Evolutionary conservation across 108 stramenopile species (phyloP).

Genomic region (Skeletonema potamos): DNA sequence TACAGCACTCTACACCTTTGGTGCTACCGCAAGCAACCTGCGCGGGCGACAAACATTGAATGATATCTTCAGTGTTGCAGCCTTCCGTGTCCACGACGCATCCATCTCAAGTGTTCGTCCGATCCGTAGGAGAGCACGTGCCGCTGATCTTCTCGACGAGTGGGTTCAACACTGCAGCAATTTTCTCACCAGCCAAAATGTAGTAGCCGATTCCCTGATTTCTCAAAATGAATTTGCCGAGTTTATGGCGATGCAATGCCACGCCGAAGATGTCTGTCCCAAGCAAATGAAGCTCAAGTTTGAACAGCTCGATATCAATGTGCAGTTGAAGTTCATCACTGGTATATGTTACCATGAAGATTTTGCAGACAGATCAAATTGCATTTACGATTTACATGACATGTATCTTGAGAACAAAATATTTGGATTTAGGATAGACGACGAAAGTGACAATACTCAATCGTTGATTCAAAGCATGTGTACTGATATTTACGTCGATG

Average conservation of each 20-base stretch:
- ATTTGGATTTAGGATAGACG: constrained; percentile 12
- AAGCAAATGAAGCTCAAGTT: constrained; percentile 1
- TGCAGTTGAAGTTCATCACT: constrained; percentile 24
- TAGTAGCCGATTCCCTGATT: constrained; percentile 22
- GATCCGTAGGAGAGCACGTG: neutral
- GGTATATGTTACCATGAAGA: constrained; percentile 25
- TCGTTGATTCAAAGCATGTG: constrained; percentile 15
- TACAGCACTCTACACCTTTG: neutral
- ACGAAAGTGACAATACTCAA: neutral
- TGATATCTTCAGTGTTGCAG: neutral
- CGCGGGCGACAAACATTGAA: neutral
- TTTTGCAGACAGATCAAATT: constrained; percentile 2
- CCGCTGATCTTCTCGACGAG: neutral
- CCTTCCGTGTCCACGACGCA: neutral
- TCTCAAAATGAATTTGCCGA: constrained; percentile 23
- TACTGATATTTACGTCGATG: constrained; percentile 11
- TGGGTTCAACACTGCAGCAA: neutral
- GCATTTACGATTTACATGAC: constrained; percentile 20
- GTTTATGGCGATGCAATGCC: constrained; percentile 15
- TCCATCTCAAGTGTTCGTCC: neutral
- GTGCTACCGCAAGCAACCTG: neutral
- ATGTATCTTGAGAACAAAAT: constrained; percentile 16
- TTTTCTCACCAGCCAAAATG: constrained; percentile 7
- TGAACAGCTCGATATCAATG: constrained; percentile 14
- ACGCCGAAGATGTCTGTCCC: constrained; percentile 7